These are phyloP conservation scores for Zoysia pacifica DNA, from an alignment of 176 grass and related monocot species.

Conservation along the genomic window DNA sequence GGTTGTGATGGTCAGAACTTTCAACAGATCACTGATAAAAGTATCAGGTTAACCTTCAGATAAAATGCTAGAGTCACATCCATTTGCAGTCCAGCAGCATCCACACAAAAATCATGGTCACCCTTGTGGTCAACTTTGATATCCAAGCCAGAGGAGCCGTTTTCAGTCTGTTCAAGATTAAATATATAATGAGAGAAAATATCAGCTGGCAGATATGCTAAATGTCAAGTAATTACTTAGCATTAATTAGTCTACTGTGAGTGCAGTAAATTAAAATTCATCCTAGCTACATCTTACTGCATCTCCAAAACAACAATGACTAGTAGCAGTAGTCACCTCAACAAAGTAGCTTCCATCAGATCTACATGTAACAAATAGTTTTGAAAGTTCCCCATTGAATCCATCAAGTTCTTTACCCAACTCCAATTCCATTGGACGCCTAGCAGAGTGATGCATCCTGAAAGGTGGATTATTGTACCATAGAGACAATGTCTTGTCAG, in stretches of 20 bases:
- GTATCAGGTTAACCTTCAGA: constrained; percentile 60
- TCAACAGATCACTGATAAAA: background rate
- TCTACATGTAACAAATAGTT: constrained; percentile 67
- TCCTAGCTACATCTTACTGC: background rate
- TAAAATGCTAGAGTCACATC: constrained; percentile 77
- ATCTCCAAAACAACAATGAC: background rate
- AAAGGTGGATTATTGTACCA: constrained; percentile 80
- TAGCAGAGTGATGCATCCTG: constrained; percentile 78
- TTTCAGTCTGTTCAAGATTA: constrained; percentile 64
- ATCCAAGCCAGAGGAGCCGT: constrained; percentile 61
- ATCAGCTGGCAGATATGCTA: constrained; percentile 8
- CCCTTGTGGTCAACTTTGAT: constrained; percentile 69
- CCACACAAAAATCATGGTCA: constrained; percentile 63
- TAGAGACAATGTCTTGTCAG: constrained; percentile 52
- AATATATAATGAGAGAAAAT: constrained; percentile 36
- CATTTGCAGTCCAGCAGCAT: constrained; percentile 76
- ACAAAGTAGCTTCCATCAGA: constrained; percentile 81
- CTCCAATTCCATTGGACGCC: constrained; percentile 68
- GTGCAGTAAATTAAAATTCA: background rate
- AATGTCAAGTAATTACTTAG: background rate
- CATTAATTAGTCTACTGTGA: background rate
- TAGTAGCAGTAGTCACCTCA: constrained; percentile 57
- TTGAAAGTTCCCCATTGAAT: constrained; percentile 53
- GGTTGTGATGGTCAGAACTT: constrained; percentile 1
- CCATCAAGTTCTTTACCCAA: constrained; percentile 70